Conservation (phyloP, 805 yeast species). For the Nakazawaea wickerhamii region DNA sequence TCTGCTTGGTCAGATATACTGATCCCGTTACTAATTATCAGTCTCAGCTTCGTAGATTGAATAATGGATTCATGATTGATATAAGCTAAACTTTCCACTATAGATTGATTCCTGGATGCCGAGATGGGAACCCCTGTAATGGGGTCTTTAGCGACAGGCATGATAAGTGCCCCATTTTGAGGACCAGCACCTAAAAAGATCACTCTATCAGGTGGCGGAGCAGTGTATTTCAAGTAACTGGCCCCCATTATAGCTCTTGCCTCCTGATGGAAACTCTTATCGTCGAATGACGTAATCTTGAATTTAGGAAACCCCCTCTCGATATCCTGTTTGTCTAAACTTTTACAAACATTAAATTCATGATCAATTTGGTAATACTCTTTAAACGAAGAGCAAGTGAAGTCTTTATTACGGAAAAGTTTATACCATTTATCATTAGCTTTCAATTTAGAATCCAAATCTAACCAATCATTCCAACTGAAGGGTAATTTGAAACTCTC, state of each 20-base stretch:
- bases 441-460: conserved; percentile 18
- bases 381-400: conserved; percentile 18
- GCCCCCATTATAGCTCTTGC: conserved; percentile 30
- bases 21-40: conserved; percentile 19
- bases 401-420: conserved; percentile 11
- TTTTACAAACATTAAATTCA: conserved; percentile 9
- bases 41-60: conserved; percentile 8
- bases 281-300: conserved; percentile 21
- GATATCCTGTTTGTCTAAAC: conserved; percentile 4
- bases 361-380: conserved; percentile 12
- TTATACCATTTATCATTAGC: conserved; percentile 14
- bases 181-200: conserved; percentile 27
- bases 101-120: conserved; percentile 13
- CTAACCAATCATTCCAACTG: conserved; percentile 28
- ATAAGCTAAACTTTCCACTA: conserved; percentile 15
- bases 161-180: conserved; percentile 19
- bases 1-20: conserved; percentile 5
- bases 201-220: conserved; percentile 29
- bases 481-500: conserved; percentile 24
- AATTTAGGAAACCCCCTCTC: conserved; percentile 18
- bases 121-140: conserved; percentile 10
- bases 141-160: conserved; percentile 20
- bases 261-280: conserved; percentile 22
- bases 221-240: conserved; percentile 25
- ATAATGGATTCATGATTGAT: conserved; percentile 16